Base-by-base conservation (phyloP, 805 yeast species). In the Ogataea trehaloabstinens region DNA sequence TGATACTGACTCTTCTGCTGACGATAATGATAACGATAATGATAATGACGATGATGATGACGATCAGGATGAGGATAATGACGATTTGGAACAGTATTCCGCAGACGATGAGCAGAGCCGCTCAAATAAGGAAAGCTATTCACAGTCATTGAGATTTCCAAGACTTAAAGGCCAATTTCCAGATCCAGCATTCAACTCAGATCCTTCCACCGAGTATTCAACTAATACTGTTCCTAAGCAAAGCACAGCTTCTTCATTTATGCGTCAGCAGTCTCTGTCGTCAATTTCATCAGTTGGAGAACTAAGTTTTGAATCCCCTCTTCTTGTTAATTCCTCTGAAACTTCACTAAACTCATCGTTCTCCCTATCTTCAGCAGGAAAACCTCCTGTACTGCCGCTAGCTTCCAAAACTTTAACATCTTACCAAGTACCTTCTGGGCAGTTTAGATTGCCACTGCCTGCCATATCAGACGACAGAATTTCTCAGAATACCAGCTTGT, bases 371-470 rank as follows among this genome's bases (percentile, higher is more conserved):
- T 24, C 34, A 12, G 12, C 39, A 10, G 25, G 32, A 10, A 21
- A 12, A 6, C 16, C 27, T 24, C 31, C 25, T 22, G 25, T 22
- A 22, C 25, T 8, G 11, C 25, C 25, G 12, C 12, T 12, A 8
- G 8, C 25, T 22, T n/a, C n/a, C n/a, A n/a, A n/a, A n/a, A n/a
- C n/a, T n/a, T n/a, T n/a, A n/a, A n/a, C n/a, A n/a, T n/a, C n/a
- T n/a, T n/a, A n/a, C n/a, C n/a, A n/a, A n/a, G n/a, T n/a, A n/a
- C n/a, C n/a, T n/a, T 4, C 37, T 6, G 19, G 30, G 16, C 32
- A 39, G 6, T 55, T 56, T 30, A 51, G 48, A 29, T 40, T 56
- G 3, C 61, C 61, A 1, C 37, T 51, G 11, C 60, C 61, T 8
- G 61, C 61, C 2, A 51, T 56, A 5, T 46, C 43, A 15, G 58